Conservation (phyloP, 768 basidiomycete species). For the Leucosporidium yakuticum region DNA sequence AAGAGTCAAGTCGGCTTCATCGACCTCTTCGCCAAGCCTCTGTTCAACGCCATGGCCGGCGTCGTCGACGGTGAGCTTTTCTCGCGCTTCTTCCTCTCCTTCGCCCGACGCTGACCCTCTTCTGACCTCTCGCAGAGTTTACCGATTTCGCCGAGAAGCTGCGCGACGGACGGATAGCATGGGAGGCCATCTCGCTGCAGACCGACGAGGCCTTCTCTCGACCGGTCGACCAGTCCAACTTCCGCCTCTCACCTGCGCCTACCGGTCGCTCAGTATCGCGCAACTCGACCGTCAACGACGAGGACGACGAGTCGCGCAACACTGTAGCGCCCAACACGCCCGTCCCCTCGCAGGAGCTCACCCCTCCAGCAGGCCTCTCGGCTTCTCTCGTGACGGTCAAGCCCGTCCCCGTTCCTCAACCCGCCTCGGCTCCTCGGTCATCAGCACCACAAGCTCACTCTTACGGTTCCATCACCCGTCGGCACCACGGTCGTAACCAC, state of each 20-base stretch:
- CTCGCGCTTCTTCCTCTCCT: neutral
- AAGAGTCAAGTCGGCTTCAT: conserved; percentile 86
- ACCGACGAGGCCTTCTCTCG: conserved; percentile 24
- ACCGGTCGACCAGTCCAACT: conserved; percentile 12
- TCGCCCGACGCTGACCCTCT: neutral
- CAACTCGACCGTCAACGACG: neutral
- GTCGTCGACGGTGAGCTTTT: conserved; percentile 65
- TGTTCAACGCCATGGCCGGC: conserved; percentile 66
- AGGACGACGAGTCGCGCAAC: neutral
- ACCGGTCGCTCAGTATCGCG: neutral
- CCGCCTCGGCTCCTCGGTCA: too few relatives aligned
- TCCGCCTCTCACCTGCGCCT: conserved; percentile 3
- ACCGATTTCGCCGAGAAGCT: conserved; percentile 62
- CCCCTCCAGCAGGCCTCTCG: neutral
- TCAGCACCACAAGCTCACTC: too few relatives aligned
- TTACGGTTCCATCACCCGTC: too few relatives aligned
- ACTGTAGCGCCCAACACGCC: neutral
- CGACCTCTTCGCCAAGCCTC: conserved; percentile 68
- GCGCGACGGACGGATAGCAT: conserved; percentile 60
- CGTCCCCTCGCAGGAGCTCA: neutral
- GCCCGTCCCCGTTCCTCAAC: conserved; percentile 11
- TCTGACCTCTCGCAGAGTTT: conserved; percentile 52
- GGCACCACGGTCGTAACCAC: conserved; percentile 4
- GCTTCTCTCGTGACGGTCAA: conserved; percentile 8
- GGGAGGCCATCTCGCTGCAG: conserved; percentile 51